Conservation (phyloP, 2,329 filamentous ascomycete genomes). For the Rutstroemia sp. region DNA sequence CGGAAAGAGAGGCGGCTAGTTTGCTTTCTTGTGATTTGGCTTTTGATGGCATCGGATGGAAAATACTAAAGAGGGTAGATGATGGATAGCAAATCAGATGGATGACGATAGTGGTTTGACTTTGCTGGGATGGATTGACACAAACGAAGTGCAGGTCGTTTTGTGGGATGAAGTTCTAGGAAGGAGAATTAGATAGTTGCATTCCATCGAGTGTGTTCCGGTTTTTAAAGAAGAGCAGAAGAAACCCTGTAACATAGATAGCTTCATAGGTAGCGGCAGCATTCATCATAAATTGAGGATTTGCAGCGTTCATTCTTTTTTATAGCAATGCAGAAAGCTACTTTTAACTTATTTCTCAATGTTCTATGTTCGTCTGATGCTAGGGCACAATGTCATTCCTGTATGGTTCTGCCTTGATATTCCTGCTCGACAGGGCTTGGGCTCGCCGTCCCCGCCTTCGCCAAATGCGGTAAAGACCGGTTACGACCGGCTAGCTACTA, state of each 20-base stretch:
- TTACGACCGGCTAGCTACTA: too few relatives aligned
- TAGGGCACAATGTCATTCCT: too few relatives aligned
- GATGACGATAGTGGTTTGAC: slow-evolving; percentile 8
- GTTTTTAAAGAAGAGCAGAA: background rate
- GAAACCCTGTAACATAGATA: slow-evolving; percentile 2
- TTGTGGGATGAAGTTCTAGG: background rate
- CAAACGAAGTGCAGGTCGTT: slow-evolving; percentile 33
- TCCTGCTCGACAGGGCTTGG: too few relatives aligned
- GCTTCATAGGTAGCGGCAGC: background rate
- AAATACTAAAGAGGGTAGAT: background rate
- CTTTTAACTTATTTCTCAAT: background rate
- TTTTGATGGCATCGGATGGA: slow-evolving; percentile 8
- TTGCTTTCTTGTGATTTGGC: slow-evolving; percentile 6
- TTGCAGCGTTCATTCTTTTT: background rate
- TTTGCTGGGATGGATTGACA: slow-evolving; percentile 6
- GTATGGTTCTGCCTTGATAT: too few relatives aligned
- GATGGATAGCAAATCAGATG: background rate
- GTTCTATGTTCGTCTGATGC: too few relatives aligned
- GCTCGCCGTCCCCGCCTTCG: too few relatives aligned
- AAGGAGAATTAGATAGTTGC: slow-evolving; percentile 1
- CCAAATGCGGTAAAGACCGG: too few relatives aligned
- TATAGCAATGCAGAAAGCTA: background rate
- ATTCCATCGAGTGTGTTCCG: too few relatives aligned
- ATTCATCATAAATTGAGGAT: slow-evolving; percentile 3
- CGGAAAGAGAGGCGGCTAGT: background rate